Base-by-base conservation (phyloP, 768 basidiomycete species). In the Trametes cubensis region DNA sequence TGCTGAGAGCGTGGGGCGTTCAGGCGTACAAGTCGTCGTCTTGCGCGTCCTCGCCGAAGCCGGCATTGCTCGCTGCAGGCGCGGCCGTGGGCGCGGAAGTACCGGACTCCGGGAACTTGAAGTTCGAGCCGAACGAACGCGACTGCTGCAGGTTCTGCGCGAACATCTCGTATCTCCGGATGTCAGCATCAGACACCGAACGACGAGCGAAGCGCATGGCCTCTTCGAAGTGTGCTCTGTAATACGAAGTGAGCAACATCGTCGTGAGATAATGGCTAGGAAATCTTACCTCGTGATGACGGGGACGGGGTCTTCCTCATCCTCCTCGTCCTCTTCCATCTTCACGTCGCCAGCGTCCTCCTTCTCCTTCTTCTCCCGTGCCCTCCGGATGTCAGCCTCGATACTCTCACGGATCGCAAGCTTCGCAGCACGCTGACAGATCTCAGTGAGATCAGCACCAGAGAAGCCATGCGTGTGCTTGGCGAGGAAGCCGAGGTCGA, bases 391-490 rank as follows among this genome's bases (percentile, higher is more conserved):
- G 76, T 99, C 97, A 7, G 92, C 77, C 70, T 98, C 95, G 68
- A 99, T 99, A 60, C 88, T 90, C 76, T 91, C 93, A 26, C 96
- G 85, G 71, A 99, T 99, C 1, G 96, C 96, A 57, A 98, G 81
- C 80, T 99, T 99, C 58, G 95, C 95, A 5, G 97, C 89, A 53
- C 97, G 87, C 77, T 98, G 96, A 74, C 96, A 98, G 70, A 99
- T 96, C 76, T 98, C 97, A n/a, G 96, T 96, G 67, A 98, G 80
- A 85, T 99, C 97, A 59, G 97, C 97, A 87, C 97, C 97, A 71
- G 96, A 98, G 87, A 90, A 99, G 14, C 97, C 97, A 70, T 98
- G 94, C 15, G 96, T 97, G 75, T 81, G 84, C 85, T 90, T 96
- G 56, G 95, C 84, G 64, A 99, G 81, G 88, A 88, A 98, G 26